Conservation (phyloP, 1,284 basidiomycete genomes). For the Tilletia setariae region DNA sequence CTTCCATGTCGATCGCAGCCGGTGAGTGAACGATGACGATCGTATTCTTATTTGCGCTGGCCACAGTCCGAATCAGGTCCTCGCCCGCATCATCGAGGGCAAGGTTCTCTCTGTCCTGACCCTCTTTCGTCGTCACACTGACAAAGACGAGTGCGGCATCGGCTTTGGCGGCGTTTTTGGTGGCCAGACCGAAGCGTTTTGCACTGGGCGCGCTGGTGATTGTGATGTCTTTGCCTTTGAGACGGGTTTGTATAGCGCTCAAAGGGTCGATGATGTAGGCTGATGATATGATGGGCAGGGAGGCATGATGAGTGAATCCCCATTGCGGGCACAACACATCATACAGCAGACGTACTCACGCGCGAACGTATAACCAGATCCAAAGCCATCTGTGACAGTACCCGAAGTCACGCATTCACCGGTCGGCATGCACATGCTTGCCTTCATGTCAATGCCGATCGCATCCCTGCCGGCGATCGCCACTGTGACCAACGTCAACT, state of each 20-base stretch:
- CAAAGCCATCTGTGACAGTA: background rate
- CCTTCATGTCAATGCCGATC: background rate
- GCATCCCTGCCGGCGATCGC: background rate
- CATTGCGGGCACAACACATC: background rate
- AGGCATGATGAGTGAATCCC: background rate
- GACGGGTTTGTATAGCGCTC: slow-evolving; percentile 28
- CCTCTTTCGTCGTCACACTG: slow-evolving; percentile 67
- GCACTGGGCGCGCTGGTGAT: slow-evolving; percentile 11
- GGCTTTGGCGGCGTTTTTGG: slow-evolving; percentile 63
- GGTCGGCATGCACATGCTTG: background rate
- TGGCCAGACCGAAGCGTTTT: slow-evolving; percentile 60
- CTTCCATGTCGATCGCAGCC: slow-evolving; percentile 39
- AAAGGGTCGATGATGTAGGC: slow-evolving; percentile 35
- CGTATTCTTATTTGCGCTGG: slow-evolving; percentile 41
- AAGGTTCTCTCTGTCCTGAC: slow-evolving; percentile 72
- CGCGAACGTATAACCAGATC: background rate
- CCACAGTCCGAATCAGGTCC: slow-evolving; percentile 38
- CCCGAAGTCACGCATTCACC: background rate
- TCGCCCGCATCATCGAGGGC: slow-evolving; percentile 77
- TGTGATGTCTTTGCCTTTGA: slow-evolving; percentile 21
- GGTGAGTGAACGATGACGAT: slow-evolving; percentile 43
- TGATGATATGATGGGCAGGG: background rate
- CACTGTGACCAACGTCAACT: background rate
- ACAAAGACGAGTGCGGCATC: slow-evolving; percentile 62
- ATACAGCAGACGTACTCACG: background rate